Base-by-base conservation (phyloP, 208 protist species). In the Leishmania amazonensis region DNA sequence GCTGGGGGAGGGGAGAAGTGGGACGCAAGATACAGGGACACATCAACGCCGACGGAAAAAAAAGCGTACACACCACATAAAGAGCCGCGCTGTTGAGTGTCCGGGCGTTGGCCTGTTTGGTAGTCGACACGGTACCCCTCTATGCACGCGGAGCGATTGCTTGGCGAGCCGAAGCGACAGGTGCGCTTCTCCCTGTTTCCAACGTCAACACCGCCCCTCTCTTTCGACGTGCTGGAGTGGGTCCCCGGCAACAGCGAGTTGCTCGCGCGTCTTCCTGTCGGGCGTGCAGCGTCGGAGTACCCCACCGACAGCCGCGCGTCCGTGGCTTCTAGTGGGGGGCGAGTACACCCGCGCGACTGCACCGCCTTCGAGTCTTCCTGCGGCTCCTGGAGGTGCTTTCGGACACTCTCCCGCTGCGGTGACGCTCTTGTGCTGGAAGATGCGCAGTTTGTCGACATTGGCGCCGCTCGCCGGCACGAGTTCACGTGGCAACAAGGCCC, bases 211-310 rank as follows among this genome's bases (percentile, higher is more conserved):
- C 68, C 75, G 19, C 71, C 81, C n/a, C 54, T 81, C n/a, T 75
- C 72, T 21, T 85, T 81, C 68, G 74, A 76, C 31, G 82, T 85
- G 51, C 62, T 85, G 24, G 82, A 85, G 77, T 85, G 82, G 82
- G 79, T 54, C 0, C 77, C 82, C 1, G 42, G 31, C 11, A 42
- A 45, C 42, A 70, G 76, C 31, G 38, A 28, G 73, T 15, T 28
- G n/a, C 73, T 64, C 1, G 35, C 51, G 7, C 17, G n/a, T 62
- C 77, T 19, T 65, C 65, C 1, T 1, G 40, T 13, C 73, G 65
- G 74, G 24, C 49, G 57, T 31, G 51, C 67, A 6, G 45, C 67
- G 19, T 71, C 70, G 49, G 67, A 71, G 58, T 76, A 77, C 58
- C 81, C 35, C 9, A 31, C 54, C 28, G 76, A 68, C 5, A 76